Conservation (phyloP, 1,284 basidiomycete genomes). For the Lignosus rhinocerotis region DNA sequence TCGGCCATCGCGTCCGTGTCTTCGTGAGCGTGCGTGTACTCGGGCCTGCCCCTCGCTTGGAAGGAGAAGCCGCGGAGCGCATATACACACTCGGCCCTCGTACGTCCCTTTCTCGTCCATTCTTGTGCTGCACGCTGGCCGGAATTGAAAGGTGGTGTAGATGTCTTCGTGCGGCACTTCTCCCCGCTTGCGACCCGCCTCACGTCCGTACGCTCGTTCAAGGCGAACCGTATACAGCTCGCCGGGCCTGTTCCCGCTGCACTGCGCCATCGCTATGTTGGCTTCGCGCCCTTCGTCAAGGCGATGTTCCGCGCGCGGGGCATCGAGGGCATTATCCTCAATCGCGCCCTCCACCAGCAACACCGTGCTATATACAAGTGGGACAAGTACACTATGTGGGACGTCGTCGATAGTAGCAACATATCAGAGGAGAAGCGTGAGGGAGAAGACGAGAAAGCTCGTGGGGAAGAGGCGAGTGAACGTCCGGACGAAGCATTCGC, state of each 20-base stretch:
- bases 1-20: slow-evolving; percentile 31
- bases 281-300: slow-evolving; percentile 44
- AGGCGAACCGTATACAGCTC: slow-evolving; percentile 48
- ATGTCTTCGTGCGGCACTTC: slow-evolving; percentile 35
- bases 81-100: slow-evolving; percentile 43
- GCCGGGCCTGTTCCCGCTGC: slow-evolving; percentile 44
- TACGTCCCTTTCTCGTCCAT: slow-evolving; percentile 25
- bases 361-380: slow-evolving; percentile 46
- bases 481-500: slow-evolving; percentile 31
- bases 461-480: neutral
- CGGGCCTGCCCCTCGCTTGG: slow-evolving; percentile 26
- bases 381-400: slow-evolving; percentile 40
- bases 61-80: slow-evolving; percentile 36
- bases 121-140: too few relatives aligned
- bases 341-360: slow-evolving; percentile 44
- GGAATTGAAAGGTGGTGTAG: slow-evolving; percentile 15
- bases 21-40: slow-evolving; percentile 38
- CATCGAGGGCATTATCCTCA: slow-evolving; percentile 39
- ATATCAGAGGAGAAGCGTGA: neutral
- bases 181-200: slow-evolving; percentile 35
- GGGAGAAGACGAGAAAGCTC: neutral
- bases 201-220: slow-evolving; percentile 33
- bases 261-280: slow-evolving; percentile 48
- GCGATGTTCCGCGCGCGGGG: slow-evolving; percentile 43
- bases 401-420: slow-evolving; percentile 27